Conservation (phyloP, 202 grass and related monocot species). For the Saccharum hybrid region DNA sequence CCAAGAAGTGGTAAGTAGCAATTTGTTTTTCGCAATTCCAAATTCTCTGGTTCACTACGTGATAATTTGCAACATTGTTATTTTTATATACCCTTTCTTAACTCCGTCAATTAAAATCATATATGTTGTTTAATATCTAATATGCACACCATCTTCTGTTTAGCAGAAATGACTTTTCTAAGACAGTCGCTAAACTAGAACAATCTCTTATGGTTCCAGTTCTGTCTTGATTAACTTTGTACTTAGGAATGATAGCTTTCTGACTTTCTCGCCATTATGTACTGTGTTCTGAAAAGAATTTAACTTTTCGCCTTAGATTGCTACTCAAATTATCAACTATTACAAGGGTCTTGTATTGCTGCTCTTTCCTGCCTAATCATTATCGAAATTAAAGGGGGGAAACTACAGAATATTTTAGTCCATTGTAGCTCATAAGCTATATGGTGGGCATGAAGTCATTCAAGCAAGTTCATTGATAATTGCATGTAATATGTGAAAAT, state of each 20-base stretch:
- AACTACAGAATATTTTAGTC: neutral
- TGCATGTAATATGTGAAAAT: neutral
- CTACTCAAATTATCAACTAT: neutral
- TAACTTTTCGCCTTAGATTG: neutral
- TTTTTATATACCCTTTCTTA: neutral
- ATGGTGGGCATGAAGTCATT: neutral
- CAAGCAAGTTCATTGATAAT: neutral
- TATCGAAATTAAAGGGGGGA: neutral
- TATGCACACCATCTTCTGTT: neutral
- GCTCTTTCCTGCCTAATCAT: neutral
- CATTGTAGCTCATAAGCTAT: neutral
- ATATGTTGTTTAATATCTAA: conserved; percentile 13
- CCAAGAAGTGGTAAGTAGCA: conserved; percentile 78
- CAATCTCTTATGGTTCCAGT: neutral
- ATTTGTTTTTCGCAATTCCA: conserved; percentile 38
- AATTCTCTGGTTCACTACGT: conserved; percentile 31
- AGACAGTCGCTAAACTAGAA: neutral
- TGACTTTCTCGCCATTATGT: neutral
- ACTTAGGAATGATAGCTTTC: neutral
- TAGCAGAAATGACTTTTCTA: conserved; percentile 20
- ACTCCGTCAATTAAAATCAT: neutral
- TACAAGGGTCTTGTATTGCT: neutral
- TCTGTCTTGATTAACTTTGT: neutral
- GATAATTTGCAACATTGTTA: neutral
- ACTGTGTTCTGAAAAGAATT: neutral